Conservation (phyloP, 352 stramenopile species). For the Pythium periplocum region DNA sequence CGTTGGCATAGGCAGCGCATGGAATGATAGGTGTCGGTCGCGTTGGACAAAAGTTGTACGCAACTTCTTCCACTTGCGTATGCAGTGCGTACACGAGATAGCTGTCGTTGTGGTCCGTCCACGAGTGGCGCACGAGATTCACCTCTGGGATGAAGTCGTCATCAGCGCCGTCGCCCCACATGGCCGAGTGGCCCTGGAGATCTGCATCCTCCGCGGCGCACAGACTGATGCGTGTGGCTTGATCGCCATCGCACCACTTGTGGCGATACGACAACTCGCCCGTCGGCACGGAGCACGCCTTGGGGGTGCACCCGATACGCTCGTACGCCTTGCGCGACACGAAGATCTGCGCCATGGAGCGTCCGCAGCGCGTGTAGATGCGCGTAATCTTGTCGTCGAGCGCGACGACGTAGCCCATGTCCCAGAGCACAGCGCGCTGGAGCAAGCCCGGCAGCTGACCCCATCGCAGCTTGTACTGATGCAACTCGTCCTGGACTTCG, state of each 20-base stretch:
- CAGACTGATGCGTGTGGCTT: slow-evolving; percentile 37
- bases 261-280: slow-evolving; percentile 34
- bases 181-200: slow-evolving; percentile 28
- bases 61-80: slow-evolving; percentile 31
- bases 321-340: slow-evolving; percentile 50
- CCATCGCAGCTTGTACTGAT: slow-evolving; percentile 34
- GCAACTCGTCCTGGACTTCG: slow-evolving; percentile 25
- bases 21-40: slow-evolving; percentile 54
- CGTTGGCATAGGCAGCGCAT: slow-evolving; percentile 33
- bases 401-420: slow-evolving; percentile 54
- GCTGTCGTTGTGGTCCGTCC: slow-evolving; percentile 15
- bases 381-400: slow-evolving; percentile 23
- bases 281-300: slow-evolving; percentile 18
- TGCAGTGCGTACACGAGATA: slow-evolving; percentile 63
- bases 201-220: slow-evolving; percentile 43
- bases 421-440: slow-evolving; percentile 64
- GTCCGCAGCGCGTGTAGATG: slow-evolving; percentile 58
- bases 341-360: slow-evolving; percentile 65
- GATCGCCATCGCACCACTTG: slow-evolving; percentile 33
- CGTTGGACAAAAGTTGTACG: slow-evolving; percentile 41
- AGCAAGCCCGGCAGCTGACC: slow-evolving; percentile 43
- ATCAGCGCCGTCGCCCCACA: slow-evolving; percentile 61
- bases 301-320: slow-evolving; percentile 35
- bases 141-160: slow-evolving; percentile 42
- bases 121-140: slow-evolving; percentile 47